Base-by-base conservation (phyloP, 169 alveolate species). In the Plasmodium inui region DNA sequence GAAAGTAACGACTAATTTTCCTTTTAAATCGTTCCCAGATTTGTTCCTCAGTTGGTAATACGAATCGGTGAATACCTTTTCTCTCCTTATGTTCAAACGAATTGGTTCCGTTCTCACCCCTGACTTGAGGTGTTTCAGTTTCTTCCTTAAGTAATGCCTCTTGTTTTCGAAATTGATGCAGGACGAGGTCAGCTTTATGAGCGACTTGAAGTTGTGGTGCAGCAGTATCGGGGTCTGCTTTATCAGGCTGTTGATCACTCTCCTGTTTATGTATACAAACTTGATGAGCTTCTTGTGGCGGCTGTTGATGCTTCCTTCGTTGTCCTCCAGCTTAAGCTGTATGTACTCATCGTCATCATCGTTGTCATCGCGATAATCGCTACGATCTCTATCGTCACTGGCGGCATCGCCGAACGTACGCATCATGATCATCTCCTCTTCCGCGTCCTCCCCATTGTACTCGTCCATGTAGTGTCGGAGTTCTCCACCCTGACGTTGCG, bases 81-180 rank as follows among this genome's bases (percentile, higher is more conserved):
- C 96, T 84, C 99, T 97, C 84, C 99, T 96, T 30, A 99, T 99
- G 74, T 95, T 96, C 41, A 98, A 96, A 76, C 98, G 94, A 28
- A 98, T 95, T 55, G 98, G 95, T 41, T 96, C 97, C 53, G 70
- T 92, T 53, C 96, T 82, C 22, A 90, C 92, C 3, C 95, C 95
- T 76, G 97, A 90, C 37, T 97, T 94, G 53, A 96, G 93, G 71
- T 96, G 96, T 79, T 98, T 97, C 76, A 98, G 94, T 93, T 97
- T 97, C 79, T 96, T 96, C 85, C 99, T 97, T 97, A 99, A 99
- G 97, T 97, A 99, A 57, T 96, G 97, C 79, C 99, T 97, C 95
- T 99, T 99, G 92, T 99, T 98, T 94, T 99, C 99, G 93, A 99
- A 99, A 94, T 98, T 98, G 67, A 99, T 94, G 46, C 99, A 95